Evolutionary conservation across 257 asterid species (phyloP).

Genomic region (Hygrophila difformis): DNA sequence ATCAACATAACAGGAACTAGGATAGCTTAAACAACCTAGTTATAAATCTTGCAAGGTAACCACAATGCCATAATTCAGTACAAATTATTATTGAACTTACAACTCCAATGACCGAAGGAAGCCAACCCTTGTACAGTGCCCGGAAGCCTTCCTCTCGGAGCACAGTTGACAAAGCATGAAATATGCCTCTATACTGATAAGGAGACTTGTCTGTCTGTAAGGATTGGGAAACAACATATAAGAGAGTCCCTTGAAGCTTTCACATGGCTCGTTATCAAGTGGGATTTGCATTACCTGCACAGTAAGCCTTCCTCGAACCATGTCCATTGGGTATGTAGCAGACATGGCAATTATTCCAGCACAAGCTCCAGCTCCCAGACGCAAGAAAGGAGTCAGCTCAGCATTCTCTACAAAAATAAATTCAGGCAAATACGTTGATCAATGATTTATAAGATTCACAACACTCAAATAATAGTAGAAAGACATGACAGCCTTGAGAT

Average conservation of each 20-base stretch:
- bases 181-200: conserved; percentile 86
- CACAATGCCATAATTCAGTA: background rate
- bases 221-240: conserved; percentile 11
- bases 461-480: background rate
- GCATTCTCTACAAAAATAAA: conserved; percentile 62
- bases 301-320: conserved; percentile 96
- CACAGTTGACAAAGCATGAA: conserved; percentile 88
- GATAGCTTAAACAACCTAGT: too few species aligned
- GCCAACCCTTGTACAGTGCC: conserved; percentile 97
- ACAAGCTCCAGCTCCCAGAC: conserved; percentile 98
- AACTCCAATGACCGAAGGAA: conserved; percentile 98
- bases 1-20: too few species aligned
- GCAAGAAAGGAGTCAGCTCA: conserved; percentile 74
- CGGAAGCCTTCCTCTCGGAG: conserved; percentile 98
- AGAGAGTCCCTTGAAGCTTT: background rate
- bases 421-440: conserved; percentile 4
- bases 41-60: background rate
- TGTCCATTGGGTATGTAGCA: conserved; percentile 98
- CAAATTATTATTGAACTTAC: conserved; percentile 41
- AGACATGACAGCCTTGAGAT: too few species aligned
- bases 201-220: conserved; percentile 88
- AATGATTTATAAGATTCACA: conserved; percentile 7
- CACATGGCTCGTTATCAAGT: background rate
- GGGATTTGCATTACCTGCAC: conserved; percentile 58
- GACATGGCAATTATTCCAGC: conserved; percentile 99